Percentiles rank a stretch among this genome's conserved stretches.
Evolutionary conservation across 1,284 basidiomycete genomes (phyloP).

Genomic region (Takashimella tepidaria): DNA sequence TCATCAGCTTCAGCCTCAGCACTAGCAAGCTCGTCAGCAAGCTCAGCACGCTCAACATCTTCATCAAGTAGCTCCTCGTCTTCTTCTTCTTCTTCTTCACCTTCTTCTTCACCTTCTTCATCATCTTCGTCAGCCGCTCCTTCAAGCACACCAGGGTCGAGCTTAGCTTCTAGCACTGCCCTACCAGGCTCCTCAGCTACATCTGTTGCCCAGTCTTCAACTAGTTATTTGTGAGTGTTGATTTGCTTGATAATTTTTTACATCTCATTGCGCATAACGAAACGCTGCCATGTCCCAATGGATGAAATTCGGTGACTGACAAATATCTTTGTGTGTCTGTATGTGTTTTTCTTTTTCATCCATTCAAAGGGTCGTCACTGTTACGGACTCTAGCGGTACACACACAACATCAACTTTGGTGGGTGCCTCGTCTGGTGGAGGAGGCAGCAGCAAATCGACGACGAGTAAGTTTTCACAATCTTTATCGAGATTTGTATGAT

Average conservation of each 20-base stretch:
- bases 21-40: neutral
- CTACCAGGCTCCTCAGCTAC: conserved; percentile 4
- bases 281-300: no score
- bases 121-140: conserved; percentile 7
- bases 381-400: conserved; percentile 18
- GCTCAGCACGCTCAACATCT: conserved; percentile 5
- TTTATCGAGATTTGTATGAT: no score
- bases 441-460: neutral
- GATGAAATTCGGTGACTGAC: no score
- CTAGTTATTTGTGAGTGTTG: conserved; percentile 13
- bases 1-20: conserved; percentile 5
- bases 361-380: conserved; percentile 13
- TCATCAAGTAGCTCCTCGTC: conserved; percentile 8
- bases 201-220: conserved; percentile 2
- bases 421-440: conserved; percentile 5
- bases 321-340: no score
- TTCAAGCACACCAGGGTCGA: conserved; percentile 1
- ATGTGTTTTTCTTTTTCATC: no score
- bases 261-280: no score
- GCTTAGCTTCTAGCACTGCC: conserved; percentile 5
- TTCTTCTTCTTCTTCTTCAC: conserved; percentile 6
- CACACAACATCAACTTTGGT: conserved; percentile 15
- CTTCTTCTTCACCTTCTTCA: conserved; percentile 5
- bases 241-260: no score
- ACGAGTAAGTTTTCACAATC: neutral